Base-by-base conservation (phyloP, 345 rosid species). In the Hirschfeldia incana region DNA sequence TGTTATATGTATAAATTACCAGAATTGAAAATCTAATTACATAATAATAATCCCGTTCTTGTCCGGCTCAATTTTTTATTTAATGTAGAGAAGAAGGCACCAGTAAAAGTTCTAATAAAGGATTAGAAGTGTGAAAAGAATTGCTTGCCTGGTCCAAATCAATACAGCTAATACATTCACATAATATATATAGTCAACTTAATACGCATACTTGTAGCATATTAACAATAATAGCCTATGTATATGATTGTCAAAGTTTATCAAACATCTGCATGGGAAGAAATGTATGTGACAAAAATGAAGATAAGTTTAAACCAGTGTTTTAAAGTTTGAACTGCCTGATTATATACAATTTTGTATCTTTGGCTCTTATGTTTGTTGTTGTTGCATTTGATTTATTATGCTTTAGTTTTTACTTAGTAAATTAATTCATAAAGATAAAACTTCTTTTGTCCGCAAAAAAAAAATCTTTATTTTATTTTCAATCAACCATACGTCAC, bases 41-140 rank as follows among this genome's bases (percentile, higher is more conserved):
- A 4, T 63, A 49, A 46, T 21, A 32, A 73, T 73, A 64, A 64
- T 63, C 12, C 2, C 49, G 37, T 74, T 51, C 70, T 74, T 51
- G 11, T 32, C 36, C 37, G 65, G 5, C 36, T 65, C 66, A 1
- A 21, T 21, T 10, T 66, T 34, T 51, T 15, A 26, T 12, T 33
- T 2, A 33, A 30, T 11, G 53, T 3, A 2, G 17, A 11, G 67
- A 76, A 9, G 10, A 59, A 69, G 33, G 4, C 46, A 42, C 42
- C 68, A 68, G 33, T 75, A 13, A 8, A 76, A 34, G 11, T 13
- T 49, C 61, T 15, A 27, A 55, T 44, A 51, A 64, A 17, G 11
- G 4, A 53, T 44, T 44, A 30, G 34, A 68, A 68, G 61, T 76
- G 80, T 69, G 69, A 69, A 76, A 69, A 44, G 27, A 76, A 69